Conservation (phyloP, 106 monocot genomes). For the Dactylorhiza incarnata region DNA sequence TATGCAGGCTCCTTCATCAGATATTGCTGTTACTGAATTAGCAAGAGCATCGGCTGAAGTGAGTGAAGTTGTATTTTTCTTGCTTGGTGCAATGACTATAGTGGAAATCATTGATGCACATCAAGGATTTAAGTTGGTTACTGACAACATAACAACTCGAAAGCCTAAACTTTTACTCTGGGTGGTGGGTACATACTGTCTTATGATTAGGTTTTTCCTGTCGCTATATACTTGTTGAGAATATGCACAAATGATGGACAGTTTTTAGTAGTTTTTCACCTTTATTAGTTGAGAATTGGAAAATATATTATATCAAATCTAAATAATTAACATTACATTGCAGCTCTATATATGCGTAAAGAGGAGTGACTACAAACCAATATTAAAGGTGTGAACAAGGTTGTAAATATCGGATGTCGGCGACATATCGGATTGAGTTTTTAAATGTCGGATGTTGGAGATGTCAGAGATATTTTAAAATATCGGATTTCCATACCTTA, state of each 20-base stretch:
- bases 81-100: constrained; percentile 98
- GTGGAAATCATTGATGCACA: constrained; percentile 98
- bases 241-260: not conserved
- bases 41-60: constrained; percentile 78
- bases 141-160: constrained; percentile 92
- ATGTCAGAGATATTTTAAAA: no score
- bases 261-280: not conserved
- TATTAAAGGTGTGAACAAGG: no score
- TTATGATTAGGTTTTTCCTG: not conserved
- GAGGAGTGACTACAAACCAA: no score
- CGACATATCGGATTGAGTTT: no score
- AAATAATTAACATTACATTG: no score
- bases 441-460: no score
- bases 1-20: constrained; percentile 87
- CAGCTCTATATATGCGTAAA: no score
- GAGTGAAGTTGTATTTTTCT: constrained; percentile 96
- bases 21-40: constrained; percentile 86
- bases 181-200: constrained; percentile 58
- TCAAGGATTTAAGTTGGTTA: constrained; percentile 98
- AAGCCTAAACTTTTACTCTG: constrained; percentile 83
- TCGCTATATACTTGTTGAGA: not conserved
- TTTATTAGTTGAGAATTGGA: no score
- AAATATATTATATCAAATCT: no score
- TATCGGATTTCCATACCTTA: no score
- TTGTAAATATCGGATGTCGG: no score